Evolutionary conservation across 2,329 filamentous ascomycete genomes (phyloP).

Genomic region (Clarireedia paspali): DNA sequence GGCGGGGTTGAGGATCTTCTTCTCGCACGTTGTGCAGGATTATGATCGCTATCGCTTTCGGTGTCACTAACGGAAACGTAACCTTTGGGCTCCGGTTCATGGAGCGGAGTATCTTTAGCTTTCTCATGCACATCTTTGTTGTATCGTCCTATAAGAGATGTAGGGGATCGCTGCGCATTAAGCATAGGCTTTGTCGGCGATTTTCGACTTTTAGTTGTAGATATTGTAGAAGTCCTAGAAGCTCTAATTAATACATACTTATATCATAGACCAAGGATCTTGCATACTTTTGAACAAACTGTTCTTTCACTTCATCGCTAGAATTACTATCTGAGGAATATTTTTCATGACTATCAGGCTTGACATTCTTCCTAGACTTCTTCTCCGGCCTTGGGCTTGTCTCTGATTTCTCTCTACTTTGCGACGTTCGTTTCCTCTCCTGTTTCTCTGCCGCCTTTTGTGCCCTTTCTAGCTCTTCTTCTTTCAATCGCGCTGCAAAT

Average conservation of each 20-base stretch:
- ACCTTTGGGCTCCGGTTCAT: slow-evolving; percentile 9
- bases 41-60: slow-evolving; percentile 13
- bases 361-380: slow-evolving; percentile 14
- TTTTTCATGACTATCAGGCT: slow-evolving; percentile 7
- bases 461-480: slow-evolving; percentile 31
- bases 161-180: slow-evolving; percentile 10
- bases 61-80: slow-evolving; percentile 23
- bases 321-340: slow-evolving; percentile 13
- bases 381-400: slow-evolving; percentile 19
- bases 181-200: slow-evolving; percentile 9
- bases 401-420: slow-evolving; percentile 19
- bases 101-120: slow-evolving; percentile 1
- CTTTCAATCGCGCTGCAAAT: slow-evolving; percentile 37
- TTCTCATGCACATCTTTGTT: slow-evolving; percentile 13
- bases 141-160: slow-evolving; percentile 15
- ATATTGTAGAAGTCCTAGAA: slow-evolving; percentile 18
- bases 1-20: not conserved
- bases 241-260: not conserved
- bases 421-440: slow-evolving; percentile 20
- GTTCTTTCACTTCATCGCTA: slow-evolving; percentile 8
- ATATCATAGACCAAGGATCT: not conserved
- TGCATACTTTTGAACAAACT: not conserved
- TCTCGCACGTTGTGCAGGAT: not conserved
- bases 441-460: slow-evolving; percentile 20
- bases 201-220: slow-evolving; percentile 15